Conservation (phyloP, 1,139 yeast species). For the Yueomyces sp. region DNA sequence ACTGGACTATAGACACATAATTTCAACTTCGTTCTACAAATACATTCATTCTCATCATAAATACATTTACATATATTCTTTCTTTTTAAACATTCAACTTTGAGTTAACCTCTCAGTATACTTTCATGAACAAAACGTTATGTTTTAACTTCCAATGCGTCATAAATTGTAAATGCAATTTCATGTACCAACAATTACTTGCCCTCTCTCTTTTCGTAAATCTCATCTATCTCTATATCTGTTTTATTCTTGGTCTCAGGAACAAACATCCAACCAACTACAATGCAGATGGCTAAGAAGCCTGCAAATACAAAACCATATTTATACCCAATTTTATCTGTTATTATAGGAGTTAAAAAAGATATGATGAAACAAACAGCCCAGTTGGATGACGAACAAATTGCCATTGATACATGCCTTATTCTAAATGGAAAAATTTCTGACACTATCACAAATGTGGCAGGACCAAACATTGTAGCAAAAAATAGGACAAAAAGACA, state of each 20-base stretch:
- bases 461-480: conserved; percentile 81
- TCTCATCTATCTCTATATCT: conserved; percentile 46
- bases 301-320: conserved; percentile 67
- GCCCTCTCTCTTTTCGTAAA: not conserved
- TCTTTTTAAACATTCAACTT: too few relatives aligned
- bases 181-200: not conserved
- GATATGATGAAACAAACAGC: conserved; percentile 61
- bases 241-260: conserved; percentile 65
- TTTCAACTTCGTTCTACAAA: too few relatives aligned
- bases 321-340: conserved; percentile 37
- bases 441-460: conserved; percentile 59
- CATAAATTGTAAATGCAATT: too few relatives aligned
- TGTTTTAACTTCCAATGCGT: too few relatives aligned
- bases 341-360: conserved; percentile 58
- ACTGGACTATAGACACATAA: too few relatives aligned
- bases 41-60: too few relatives aligned
- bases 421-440: conserved; percentile 69
- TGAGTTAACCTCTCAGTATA: too few relatives aligned
- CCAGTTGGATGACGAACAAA: conserved; percentile 69
- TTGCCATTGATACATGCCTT: conserved; percentile 63
- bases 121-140: too few relatives aligned
- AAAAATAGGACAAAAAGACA: conserved; percentile 66
- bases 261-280: conserved; percentile 48
- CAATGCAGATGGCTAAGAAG: conserved; percentile 40
- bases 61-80: too few relatives aligned